phyloP scores from a whole-genome alignment of 192 early-diverging fungal species.

The Linnemannia hyalina region DNA sequence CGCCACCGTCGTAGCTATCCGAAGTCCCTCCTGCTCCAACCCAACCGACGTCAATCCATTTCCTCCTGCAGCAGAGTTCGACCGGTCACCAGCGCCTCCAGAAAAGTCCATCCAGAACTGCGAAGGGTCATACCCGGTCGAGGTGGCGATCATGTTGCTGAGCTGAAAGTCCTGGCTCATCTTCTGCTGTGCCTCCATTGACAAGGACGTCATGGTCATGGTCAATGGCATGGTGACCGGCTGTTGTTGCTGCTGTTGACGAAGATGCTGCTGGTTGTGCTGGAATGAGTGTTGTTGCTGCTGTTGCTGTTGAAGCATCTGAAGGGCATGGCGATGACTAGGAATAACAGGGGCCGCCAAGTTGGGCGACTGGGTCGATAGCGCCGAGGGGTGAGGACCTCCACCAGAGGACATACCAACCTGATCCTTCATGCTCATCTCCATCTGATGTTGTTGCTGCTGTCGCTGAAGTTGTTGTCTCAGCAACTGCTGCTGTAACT shows the following conservation, averaged over 20 bases:
- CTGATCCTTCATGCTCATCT: conserved; percentile 32
- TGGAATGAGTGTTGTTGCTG: conserved; percentile 27
- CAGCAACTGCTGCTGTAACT: conserved; percentile 42
- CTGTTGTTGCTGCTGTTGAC: conserved; percentile 4
- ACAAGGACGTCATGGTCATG: conserved; percentile 34
- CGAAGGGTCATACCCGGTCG: conserved; percentile 27
- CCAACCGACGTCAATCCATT: conserved; percentile 16
- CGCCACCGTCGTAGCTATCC: conserved; percentile 11
- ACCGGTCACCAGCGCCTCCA: not conserved
- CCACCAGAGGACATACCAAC: not conserved
- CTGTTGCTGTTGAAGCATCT: conserved; percentile 43
- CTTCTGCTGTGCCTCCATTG: conserved; percentile 46
- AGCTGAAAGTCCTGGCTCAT: conserved; percentile 37
- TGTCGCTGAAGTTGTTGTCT: conserved; percentile 49
- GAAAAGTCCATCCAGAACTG: conserved; percentile 53
- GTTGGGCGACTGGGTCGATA: not conserved
- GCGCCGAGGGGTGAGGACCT: not conserved
- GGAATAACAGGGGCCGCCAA: conserved; percentile 45
- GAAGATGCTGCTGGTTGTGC: not conserved
- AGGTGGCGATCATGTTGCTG: not conserved
- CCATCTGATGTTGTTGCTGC: conserved; percentile 39
- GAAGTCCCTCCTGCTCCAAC: conserved; percentile 23
- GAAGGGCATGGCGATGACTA: conserved; percentile 50
- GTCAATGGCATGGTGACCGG: conserved; percentile 20
- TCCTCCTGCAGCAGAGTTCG: not conserved